Base-by-base conservation (phyloP, 2,329 filamentous ascomycete genomes). In the Diaporthe sp. region DNA sequence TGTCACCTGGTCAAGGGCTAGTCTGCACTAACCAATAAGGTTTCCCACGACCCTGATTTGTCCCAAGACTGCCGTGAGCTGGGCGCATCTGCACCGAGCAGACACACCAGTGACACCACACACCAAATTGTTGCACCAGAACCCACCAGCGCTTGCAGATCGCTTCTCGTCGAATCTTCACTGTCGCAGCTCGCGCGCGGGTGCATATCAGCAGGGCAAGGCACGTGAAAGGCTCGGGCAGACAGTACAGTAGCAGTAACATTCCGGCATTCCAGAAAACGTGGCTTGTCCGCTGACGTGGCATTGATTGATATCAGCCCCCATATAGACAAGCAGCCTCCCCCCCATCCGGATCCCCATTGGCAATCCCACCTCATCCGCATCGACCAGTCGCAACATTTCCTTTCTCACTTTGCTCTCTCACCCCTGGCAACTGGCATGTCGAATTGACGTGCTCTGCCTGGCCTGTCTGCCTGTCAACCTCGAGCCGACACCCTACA, bases 211-310 rank as follows among this genome's bases (percentile, higher is more conserved):
- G n/a, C n/a, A n/a, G n/a, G n/a, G n/a, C n/a, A n/a, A n/a, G n/a
- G n/a, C n/a, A n/a, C n/a, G n/a, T n/a, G n/a, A n/a, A n/a, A 65
- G 27, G 7, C 59, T 7, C 42, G 42, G 42, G 19, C 42, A 19
- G 7, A 47, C 19, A 8, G 3, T 22, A 51, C 44, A 22, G 63
- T 53, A 37, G 27, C 39, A 39, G 63, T 68, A 12, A 68, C 47
- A 53, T 68, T 68, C 63, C 63, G 44, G 25, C 47, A 39, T 35
- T 53, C 63, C 32, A 53, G 44, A 51, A 53, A 68, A 68, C 63
- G 63, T 68, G 63, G 63, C 63, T 53, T 39, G 63, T 39, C 47
- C 63, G 63, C 63, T 68, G 63, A 68, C 63, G 63, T 68, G 63
- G 63, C 63, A 68, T 68, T 27, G 44, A 66, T 39, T 39, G 30